Conservation (phyloP, 208 protist genomes). For the Trypanosoma congolense region DNA sequence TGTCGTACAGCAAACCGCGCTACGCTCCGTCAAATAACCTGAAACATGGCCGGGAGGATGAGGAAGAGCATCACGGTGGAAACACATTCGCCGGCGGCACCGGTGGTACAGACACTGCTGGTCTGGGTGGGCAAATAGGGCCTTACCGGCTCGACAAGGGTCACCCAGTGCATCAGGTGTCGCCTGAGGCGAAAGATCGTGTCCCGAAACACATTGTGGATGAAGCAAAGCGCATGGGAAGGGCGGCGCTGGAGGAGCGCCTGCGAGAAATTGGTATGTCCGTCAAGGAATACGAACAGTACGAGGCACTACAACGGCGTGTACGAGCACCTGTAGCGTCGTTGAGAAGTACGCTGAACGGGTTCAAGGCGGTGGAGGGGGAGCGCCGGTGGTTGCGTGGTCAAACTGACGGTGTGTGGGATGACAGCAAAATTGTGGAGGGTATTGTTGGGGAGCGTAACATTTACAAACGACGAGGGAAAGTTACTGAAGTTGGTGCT, state of each 20-base stretch:
- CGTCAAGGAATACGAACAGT: constrained; percentile 54
- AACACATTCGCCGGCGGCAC: constrained; percentile 91
- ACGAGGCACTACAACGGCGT: constrained; percentile 53
- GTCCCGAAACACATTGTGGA: constrained; percentile 76
- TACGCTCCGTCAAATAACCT: constrained; percentile 67
- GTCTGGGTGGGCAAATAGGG: constrained; percentile 78
- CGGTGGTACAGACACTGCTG: constrained; percentile 82
- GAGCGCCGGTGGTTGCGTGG: constrained; percentile 84
- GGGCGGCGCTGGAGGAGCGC: constrained; percentile 60
- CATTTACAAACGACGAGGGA: constrained; percentile 87
- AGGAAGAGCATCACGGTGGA: constrained; percentile 88
- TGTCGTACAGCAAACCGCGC: constrained; percentile 67
- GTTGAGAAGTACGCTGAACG: constrained; percentile 65
- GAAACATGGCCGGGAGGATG: constrained; percentile 89
- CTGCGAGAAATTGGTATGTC: constrained; percentile 75
- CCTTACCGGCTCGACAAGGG: constrained; percentile 90
- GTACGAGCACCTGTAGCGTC: constrained; percentile 56
- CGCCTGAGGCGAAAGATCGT: constrained; percentile 80
- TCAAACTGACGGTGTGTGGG: constrained; percentile 88
- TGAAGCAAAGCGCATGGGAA: constrained; percentile 73
- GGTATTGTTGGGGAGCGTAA: constrained; percentile 88
- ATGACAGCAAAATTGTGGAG: constrained; percentile 90
- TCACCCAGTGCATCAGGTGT: constrained; percentile 80
- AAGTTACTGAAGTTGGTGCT: constrained; percentile 56
- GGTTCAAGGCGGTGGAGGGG: constrained; percentile 76